Base-by-base conservation (phyloP, 1,139 yeast genomes). In the Candida sanyaensis region DNA sequence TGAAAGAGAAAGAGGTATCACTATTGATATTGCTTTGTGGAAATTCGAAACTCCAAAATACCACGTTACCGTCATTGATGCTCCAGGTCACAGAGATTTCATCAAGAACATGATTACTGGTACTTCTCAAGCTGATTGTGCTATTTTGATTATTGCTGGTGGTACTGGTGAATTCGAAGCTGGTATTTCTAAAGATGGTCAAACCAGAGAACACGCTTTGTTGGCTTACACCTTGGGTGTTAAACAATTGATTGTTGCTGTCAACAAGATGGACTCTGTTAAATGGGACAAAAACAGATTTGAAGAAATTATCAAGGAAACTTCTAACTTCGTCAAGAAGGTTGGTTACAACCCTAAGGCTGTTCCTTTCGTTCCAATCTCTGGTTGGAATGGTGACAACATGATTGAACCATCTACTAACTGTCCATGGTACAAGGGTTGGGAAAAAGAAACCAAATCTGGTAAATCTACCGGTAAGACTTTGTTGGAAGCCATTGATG, bases 1-100 rank as follows among this genome's bases (percentile, higher is more conserved):
- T 71, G 96, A 88, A 82, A 86, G 96, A 81, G 96, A 88, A 80
- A 88, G 96, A 84, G 96, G 96, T 88, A 88, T 88, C 88, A 88
- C 96, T 75, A 88, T 88, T 68, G 96, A 88, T 77, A 88, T 88
- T 67, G 96, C 96, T 77, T 84, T 88, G 74, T 88, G 96, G 96
- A 88, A 88, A 81, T 88, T 88, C 88, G 95, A 88, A 82, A 88
- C 96, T 77, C 93, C 96, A 73, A 88, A 87, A 81, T 88, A 84
- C 88, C 83, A 86, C 72, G 96, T 88, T 68, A 88, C 96, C 69
- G 95, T 88, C 68, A 88, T 88, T 75, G 96, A 88, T 74, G 96
- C 96, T 68, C 96, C 96, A 75, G 96, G 96, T 80, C 96, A 87
- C 90, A 86, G 95, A 84, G 96, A 88, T 84, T 87, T 87, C 92